phyloP scores from a whole-genome alignment of 306 rosid genomes.

The Trichosanthes cucumerina region DNA sequence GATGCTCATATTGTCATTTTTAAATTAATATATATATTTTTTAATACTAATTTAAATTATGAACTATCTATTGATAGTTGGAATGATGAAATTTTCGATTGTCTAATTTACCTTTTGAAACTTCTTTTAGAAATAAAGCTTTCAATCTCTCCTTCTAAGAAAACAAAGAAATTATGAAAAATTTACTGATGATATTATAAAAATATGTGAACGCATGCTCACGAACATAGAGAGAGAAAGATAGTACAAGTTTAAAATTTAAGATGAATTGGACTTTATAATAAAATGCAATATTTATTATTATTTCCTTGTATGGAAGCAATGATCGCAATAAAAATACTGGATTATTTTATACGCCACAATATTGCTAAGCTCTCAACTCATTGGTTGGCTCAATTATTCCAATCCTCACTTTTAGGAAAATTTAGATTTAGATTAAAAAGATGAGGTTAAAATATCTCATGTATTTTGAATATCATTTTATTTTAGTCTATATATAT shows the following conservation, averaged over 20 bases:
- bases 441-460: no score
- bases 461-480: no score
- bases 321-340: neutral
- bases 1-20: no score
- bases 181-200: neutral
- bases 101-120: no score
- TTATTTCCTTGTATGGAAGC: neutral
- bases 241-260: neutral
- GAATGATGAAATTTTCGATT: no score
- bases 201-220: neutral
- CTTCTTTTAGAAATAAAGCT: no score
- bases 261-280: neutral
- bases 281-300: neutral
- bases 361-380: neutral
- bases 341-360: neutral
- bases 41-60: no score
- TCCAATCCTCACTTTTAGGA: neutral
- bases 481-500: no score
- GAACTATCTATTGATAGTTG: no score
- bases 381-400: slow-evolving; percentile 11
- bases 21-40: no score
- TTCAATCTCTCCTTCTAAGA: no score
- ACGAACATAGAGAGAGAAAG: neutral
- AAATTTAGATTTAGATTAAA: neutral
- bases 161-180: neutral